These are phyloP conservation scores for Kondoa malvinella DNA, from an alignment of 768 basidiomycete genomes.

Conservation along the genomic window DNA sequence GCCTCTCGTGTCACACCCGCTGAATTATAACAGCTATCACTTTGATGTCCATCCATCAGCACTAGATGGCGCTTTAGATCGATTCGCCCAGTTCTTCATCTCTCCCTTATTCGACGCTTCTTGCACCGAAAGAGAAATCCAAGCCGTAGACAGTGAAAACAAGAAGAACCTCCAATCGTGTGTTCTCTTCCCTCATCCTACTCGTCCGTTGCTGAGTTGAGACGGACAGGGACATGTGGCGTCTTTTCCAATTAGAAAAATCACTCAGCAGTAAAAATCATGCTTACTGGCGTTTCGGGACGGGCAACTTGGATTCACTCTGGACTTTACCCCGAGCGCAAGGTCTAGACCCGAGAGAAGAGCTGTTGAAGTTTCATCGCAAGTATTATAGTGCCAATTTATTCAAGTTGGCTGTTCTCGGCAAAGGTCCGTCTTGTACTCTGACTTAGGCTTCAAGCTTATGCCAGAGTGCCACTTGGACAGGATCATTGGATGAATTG, in stretches of 20 bases:
- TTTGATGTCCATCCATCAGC: slow-evolving; percentile 44
- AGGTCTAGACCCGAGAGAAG: slow-evolving; percentile 33
- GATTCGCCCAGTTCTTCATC: slow-evolving; percentile 57
- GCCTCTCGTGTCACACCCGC: slow-evolving; percentile 47
- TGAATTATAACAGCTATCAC: slow-evolving; percentile 31
- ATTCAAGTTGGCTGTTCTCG: slow-evolving; percentile 36
- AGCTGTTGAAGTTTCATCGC: slow-evolving; percentile 36
- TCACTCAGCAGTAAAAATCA: slow-evolving; percentile 35
- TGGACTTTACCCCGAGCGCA: slow-evolving; percentile 32
- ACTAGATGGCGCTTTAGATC: slow-evolving; percentile 33
- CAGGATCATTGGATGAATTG: slow-evolving; percentile 28
- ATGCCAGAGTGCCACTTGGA: not conserved
- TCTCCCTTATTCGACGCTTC: slow-evolving; percentile 75
- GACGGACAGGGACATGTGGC: slow-evolving; percentile 51
- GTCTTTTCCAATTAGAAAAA: slow-evolving; percentile 90
- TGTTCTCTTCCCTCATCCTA: not conserved
- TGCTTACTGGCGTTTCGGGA: slow-evolving; percentile 35
- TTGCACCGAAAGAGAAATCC: slow-evolving; percentile 73
- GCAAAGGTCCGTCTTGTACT: slow-evolving; percentile 28
- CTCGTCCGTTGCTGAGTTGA: not conserved
- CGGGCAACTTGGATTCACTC: slow-evolving; percentile 34
- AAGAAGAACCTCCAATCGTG: slow-evolving; percentile 70
- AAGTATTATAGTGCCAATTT: slow-evolving; percentile 34
- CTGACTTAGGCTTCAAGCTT: not conserved
- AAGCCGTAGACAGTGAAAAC: slow-evolving; percentile 92